Base-by-base conservation (phyloP, 768 basidiomycete species). In the Serendipita sp. region DNA sequence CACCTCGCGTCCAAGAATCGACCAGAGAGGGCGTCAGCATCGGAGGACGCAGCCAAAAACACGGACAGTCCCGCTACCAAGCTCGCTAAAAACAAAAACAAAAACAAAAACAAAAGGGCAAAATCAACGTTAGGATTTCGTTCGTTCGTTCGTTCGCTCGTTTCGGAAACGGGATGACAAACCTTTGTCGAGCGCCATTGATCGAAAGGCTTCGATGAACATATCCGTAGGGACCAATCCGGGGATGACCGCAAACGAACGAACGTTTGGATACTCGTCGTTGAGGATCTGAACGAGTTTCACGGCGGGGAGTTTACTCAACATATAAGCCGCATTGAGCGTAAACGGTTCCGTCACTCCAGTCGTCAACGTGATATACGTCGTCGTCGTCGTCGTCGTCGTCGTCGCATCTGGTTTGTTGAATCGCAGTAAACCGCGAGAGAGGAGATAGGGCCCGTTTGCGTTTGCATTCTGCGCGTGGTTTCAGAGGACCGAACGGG, bases 231-330 rank as follows among this genome's bases (percentile, higher is more conserved):
- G 16, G 13, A 60, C 56, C 16, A 60, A 35, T 4, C 56, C 56
- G 8, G 56, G 56, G 0, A 60, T 16, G 37, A 60, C 16, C 4
- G 28, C 28, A 60, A 60, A 60, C 28, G 56, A 28, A 11, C 56
- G 56, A n/a, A 60, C 28, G 28, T 60, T 60, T 37, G 56, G 56
- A 35, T 60, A 60, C 35, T 60, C 56, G 8, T n/a, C 30, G 56
- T 60, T 35, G 35, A 60, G 56, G 18, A 37, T 4, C 56, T 60
- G 56, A n/a, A 60, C 37, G 16, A 60, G n/a, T 35, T 60, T 60
- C n/a, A 60, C 16, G 0, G 28, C 4, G 10, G 34, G 28, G 10
- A 60, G 28, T 18, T 60, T 60, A 30, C 56, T 60, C 24, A 28
- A 11, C 11, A 60, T 8, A 30, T 60, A 60, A 8, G 16, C 56